A percentile compares a stretch with the other conserved stretches of the same genome.
These are phyloP conservation scores for Xanthoceras sorbifolium DNA, from an alignment of 345 rosid genomes.

Conservation along the genomic window DNA sequence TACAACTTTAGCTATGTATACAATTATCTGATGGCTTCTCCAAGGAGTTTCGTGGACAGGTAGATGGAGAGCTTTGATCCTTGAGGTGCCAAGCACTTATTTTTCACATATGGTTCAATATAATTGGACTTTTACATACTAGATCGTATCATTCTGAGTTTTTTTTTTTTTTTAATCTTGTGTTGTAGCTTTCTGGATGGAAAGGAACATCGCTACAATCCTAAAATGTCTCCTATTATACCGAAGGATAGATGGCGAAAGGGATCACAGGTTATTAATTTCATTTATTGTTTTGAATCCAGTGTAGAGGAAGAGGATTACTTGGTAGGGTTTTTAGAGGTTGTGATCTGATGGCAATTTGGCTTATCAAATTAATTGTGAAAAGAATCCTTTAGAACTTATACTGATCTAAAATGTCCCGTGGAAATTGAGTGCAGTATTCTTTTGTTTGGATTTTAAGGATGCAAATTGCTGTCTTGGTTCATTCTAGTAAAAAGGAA, in stretches of 20 bases:
- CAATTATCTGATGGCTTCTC: slow-evolving; percentile 74
- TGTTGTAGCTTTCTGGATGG: slow-evolving; percentile 65
- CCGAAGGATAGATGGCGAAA: slow-evolving; percentile 74
- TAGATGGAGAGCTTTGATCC: slow-evolving; percentile 48
- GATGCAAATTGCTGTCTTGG: not conserved
- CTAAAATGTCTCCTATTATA: slow-evolving; percentile 70
- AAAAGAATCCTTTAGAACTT: not conserved
- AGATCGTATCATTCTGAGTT: slow-evolving; percentile 21
- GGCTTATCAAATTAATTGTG: not conserved
- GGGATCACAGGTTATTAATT: slow-evolving; percentile 80
- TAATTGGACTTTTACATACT: not conserved
- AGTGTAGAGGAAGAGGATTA: too few relatives aligned
- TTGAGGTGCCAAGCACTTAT: slow-evolving; percentile 38
- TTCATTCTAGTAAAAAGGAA: not conserved
- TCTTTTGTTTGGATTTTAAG: not conserved
- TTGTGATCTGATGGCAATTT: not conserved
- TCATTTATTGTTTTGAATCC: slow-evolving; percentile 3
- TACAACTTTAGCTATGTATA: slow-evolving; percentile 85
- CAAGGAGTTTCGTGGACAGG: slow-evolving; percentile 94
- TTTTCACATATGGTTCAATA: slow-evolving; percentile 7
- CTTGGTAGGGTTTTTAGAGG: not conserved
- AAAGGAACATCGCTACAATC: slow-evolving; percentile 72
- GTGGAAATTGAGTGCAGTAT: not conserved
- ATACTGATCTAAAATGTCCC: not conserved
- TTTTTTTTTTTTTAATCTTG: not conserved